A percentile compares a stretch with the other conserved stretches of the same genome.
These are phyloP conservation scores for Tylopilus subfusipes DNA, from an alignment of 768 basidiomycete genomes.

Conservation along the genomic window DNA sequence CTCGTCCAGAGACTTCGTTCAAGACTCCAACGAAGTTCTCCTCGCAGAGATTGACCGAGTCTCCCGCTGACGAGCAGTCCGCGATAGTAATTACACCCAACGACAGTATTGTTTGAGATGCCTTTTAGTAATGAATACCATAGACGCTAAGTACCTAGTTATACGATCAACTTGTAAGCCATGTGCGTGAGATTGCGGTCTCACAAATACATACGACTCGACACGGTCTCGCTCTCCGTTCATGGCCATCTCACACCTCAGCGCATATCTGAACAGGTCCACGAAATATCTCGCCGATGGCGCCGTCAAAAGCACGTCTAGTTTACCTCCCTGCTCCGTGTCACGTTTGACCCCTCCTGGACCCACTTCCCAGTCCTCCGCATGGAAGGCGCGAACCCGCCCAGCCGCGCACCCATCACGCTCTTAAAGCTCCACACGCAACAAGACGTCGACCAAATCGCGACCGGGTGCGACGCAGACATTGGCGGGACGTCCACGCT, in stretches of 20 bases:
- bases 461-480: conserved; percentile 82
- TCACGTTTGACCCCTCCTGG: conserved; percentile 12
- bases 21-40: conserved; percentile 1
- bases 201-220: neutral
- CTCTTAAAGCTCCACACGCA: conserved; percentile 63
- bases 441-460: conserved; percentile 59
- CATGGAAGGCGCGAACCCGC: conserved; percentile 74
- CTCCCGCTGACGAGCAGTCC: neutral
- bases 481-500: conserved; percentile 81
- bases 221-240: neutral
- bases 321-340: conserved; percentile 8
- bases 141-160: neutral
- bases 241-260: conserved; percentile 28
- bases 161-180: no score
- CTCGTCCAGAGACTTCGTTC: neutral
- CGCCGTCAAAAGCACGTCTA: conserved; percentile 39
- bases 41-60: neutral
- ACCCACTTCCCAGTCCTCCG: conserved; percentile 48
- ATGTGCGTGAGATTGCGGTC: neutral
- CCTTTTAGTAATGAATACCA: neutral
- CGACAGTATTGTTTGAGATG: conserved; percentile 4
- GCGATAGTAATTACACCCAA: neutral
- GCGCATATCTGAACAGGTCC: conserved; percentile 38
- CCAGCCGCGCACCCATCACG: conserved; percentile 56
- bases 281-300: conserved; percentile 38